These are phyloP conservation scores for Cryphonectria naterciae DNA, from an alignment of 2,329 filamentous ascomycete genomes.

Conservation along the genomic window DNA sequence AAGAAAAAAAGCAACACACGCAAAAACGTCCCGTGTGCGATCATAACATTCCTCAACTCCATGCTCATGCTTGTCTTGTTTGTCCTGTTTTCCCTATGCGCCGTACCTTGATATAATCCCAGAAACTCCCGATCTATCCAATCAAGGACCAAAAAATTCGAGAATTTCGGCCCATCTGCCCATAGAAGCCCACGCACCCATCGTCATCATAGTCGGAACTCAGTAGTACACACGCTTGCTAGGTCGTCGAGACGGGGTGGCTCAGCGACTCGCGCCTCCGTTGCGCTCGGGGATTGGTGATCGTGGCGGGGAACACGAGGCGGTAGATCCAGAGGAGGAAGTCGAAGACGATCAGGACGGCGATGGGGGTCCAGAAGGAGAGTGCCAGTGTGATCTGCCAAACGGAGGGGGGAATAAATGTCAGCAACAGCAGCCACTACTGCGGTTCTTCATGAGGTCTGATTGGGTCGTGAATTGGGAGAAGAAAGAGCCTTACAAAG, in stretches of 20 bases:
- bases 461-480: background rate
- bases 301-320: conserved; percentile 37
- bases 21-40: background rate
- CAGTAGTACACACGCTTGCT: conserved; percentile 9
- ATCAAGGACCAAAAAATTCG: background rate
- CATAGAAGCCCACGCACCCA: background rate
- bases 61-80: conserved; percentile 16
- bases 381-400: conserved; percentile 49
- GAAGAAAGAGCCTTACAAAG: conserved; percentile 32
- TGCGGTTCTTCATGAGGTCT: conserved; percentile 2
- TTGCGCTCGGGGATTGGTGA: conserved; percentile 22
- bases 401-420: too few relatives aligned
- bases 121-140: conserved; percentile 5
- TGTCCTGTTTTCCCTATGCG: conserved; percentile 6
- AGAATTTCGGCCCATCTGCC: background rate
- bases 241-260: conserved; percentile 29
- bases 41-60: conserved; percentile 20
- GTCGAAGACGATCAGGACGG: conserved; percentile 55
- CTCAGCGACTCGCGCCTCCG: conserved; percentile 32
- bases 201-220: background rate
- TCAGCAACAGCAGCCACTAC: background rate
- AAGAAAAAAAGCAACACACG: conserved; percentile 6
- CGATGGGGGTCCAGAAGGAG: conserved; percentile 50
- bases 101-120: conserved; percentile 4
- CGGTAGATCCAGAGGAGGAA: conserved; percentile 58